Conservation (phyloP, 768 basidiomycete genomes). For the Mycena galopus region DNA sequence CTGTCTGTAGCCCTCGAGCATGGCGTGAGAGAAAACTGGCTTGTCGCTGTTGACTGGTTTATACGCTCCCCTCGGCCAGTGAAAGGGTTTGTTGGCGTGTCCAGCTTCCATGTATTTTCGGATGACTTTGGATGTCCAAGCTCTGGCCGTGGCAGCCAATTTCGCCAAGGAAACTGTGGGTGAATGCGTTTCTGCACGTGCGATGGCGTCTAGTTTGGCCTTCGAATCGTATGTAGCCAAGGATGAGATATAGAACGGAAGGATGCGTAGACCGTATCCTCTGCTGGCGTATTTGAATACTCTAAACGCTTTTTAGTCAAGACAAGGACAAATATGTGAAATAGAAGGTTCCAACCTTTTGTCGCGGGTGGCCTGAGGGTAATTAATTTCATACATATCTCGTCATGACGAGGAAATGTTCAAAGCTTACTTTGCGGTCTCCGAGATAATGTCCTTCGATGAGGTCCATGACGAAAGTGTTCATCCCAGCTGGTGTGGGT, state of each 20-base stretch:
- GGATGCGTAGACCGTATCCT: constrained; percentile 37
- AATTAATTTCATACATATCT: neutral
- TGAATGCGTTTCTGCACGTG: neutral
- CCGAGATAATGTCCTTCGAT: constrained; percentile 36
- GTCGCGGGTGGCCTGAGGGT: constrained; percentile 19
- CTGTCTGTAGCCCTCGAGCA: constrained; percentile 1
- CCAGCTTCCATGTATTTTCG: constrained; percentile 25
- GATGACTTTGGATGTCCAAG: constrained; percentile 26
- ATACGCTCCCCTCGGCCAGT: constrained; percentile 18
- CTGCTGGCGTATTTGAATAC: constrained; percentile 39
- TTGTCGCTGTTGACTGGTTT: constrained; percentile 2
- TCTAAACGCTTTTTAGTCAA: too few relatives aligned
- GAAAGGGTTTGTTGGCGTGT: constrained; percentile 12
- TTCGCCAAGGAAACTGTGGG: neutral
- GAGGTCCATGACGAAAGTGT: constrained; percentile 37
- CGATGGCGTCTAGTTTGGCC: neutral
- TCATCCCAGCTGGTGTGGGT: constrained; percentile 5
- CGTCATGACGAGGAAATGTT: neutral
- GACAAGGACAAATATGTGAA: neutral
- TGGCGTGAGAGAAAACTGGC: constrained; percentile 32
- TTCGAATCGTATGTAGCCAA: constrained; percentile 19
- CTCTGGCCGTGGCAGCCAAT: neutral
- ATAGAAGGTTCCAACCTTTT: constrained; percentile 22
- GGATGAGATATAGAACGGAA: constrained; percentile 29
- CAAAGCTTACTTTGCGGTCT: constrained; percentile 24